phyloP scores from a whole-genome alignment of 2,329 filamentous ascomycete species.

The Colletotrichum chrysophilum region DNA sequence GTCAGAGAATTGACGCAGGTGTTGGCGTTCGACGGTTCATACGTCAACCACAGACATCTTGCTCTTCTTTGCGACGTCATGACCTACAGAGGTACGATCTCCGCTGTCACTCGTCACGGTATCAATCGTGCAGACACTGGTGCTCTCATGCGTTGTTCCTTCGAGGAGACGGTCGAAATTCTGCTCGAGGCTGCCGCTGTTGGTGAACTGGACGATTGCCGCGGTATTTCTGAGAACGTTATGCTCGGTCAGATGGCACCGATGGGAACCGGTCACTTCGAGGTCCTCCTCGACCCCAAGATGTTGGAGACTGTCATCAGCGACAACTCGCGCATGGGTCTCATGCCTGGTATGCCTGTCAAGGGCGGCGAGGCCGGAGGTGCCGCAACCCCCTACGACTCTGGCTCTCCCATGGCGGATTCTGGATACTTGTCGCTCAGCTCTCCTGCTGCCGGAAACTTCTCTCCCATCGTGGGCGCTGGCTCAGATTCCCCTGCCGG shows the following conservation, averaged over 20 bases:
- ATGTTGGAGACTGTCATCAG: conserved; percentile 96
- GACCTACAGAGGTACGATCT: conserved; percentile 92
- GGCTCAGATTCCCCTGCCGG: conserved; percentile 75
- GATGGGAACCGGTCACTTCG: conserved; percentile 95
- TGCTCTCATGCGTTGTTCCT: conserved; percentile 98
- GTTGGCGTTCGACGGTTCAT: conserved; percentile 97
- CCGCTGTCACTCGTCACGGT: conserved; percentile 96
- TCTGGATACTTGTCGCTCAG: conserved; percentile 69
- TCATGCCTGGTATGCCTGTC: conserved; percentile 79
- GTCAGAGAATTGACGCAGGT: conserved; percentile 90
- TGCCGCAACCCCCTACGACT: conserved; percentile 93
- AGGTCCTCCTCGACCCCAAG: conserved; percentile 89
- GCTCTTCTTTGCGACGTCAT: conserved; percentile 96
- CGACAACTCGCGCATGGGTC: conserved; percentile 85
- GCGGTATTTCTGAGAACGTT: conserved; percentile 97
- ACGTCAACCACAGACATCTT: conserved; percentile 98
- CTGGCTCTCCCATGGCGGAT: conserved; percentile 79
- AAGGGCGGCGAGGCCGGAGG: conserved; percentile 80
- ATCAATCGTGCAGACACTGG: conserved; percentile 98
- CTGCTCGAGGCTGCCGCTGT: conserved; percentile 92
- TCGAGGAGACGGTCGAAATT: conserved; percentile 99
- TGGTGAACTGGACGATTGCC: conserved; percentile 96
- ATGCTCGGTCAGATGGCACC: conserved; percentile 98
- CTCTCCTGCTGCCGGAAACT: conserved; percentile 65
- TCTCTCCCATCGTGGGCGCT: conserved; percentile 78